These are phyloP conservation scores for Hemileccinum rubropunctum DNA, from an alignment of 768 basidiomycete genomes.

Conservation along the genomic window DNA sequence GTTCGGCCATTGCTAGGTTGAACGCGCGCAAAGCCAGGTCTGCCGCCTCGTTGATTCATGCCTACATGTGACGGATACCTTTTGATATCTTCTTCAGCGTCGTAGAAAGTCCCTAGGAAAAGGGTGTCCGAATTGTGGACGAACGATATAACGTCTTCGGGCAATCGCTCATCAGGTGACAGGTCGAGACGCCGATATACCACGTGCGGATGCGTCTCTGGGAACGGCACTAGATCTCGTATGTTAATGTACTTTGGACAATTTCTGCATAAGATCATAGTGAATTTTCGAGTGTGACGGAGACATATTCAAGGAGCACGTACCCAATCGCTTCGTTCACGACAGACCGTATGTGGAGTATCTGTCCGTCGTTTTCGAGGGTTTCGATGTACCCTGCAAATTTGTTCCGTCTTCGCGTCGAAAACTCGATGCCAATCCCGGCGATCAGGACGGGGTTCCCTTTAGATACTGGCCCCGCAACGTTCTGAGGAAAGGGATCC, in stretches of 20 bases:
- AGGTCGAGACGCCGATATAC: conserved; percentile 35
- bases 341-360: conserved; percentile 34
- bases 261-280: conserved; percentile 39
- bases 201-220: conserved; percentile 39
- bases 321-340: conserved; percentile 63
- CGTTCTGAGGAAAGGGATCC: conserved; percentile 49
- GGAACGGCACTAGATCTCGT: conserved; percentile 47
- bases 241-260: conserved; percentile 70
- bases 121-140: conserved; percentile 52
- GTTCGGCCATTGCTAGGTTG: conserved; percentile 52
- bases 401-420: conserved; percentile 59
- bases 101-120: conserved; percentile 56
- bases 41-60: conserved; percentile 66
- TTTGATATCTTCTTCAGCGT: conserved; percentile 35
- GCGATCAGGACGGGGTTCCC: conserved; percentile 39
- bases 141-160: conserved; percentile 47
- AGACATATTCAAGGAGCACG: conserved; percentile 15
- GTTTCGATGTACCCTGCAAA: conserved; percentile 51
- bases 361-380: conserved; percentile 28
- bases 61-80: conserved; percentile 57
- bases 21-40: conserved; percentile 58
- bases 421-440: conserved; percentile 61
- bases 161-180: conserved; percentile 39
- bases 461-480: conserved; percentile 2
- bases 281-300: background rate